Evolutionary conservation across 2,329 filamentous ascomycete species (phyloP).

Genomic region (Cordyceps fumosorosea): DNA sequence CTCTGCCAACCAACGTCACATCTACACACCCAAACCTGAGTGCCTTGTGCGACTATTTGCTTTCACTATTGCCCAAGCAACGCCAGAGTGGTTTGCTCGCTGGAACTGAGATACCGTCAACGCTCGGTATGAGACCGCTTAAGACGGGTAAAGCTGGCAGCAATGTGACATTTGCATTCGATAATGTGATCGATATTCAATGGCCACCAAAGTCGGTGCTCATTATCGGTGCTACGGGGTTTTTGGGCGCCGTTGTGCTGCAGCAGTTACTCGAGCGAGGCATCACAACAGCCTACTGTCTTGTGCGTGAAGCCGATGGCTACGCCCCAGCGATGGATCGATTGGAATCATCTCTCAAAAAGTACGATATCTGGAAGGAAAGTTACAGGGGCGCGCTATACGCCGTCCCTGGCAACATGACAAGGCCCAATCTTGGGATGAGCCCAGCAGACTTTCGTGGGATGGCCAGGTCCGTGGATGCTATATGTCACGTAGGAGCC

Average conservation of each 20-base stretch:
- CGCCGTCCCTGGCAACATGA: neutral
- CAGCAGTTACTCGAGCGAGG: neutral
- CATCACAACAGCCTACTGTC: neutral
- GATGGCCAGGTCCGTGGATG: neutral
- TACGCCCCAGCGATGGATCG: neutral
- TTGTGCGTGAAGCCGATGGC: neutral
- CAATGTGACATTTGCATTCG: too few species aligned
- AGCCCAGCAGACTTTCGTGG: neutral
- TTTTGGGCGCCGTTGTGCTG: too few species aligned
- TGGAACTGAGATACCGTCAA: too few species aligned
- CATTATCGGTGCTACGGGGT: too few species aligned
- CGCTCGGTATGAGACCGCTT: too few species aligned
- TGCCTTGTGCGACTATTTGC: too few species aligned
- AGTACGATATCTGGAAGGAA: neutral
- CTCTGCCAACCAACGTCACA: neutral
- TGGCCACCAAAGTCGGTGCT: too few species aligned
- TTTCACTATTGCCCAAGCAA: too few species aligned
- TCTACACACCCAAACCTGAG: neutral
- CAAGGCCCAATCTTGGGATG: neutral
- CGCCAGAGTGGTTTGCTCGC: too few species aligned
- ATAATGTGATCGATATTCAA: too few species aligned
- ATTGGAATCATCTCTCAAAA: neutral
- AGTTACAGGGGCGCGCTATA: neutral
- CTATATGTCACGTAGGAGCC: neutral
- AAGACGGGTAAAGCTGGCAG: too few species aligned